Conservation (phyloP, 1,284 basidiomycete species). For the Leccinum fuscescens region DNA sequence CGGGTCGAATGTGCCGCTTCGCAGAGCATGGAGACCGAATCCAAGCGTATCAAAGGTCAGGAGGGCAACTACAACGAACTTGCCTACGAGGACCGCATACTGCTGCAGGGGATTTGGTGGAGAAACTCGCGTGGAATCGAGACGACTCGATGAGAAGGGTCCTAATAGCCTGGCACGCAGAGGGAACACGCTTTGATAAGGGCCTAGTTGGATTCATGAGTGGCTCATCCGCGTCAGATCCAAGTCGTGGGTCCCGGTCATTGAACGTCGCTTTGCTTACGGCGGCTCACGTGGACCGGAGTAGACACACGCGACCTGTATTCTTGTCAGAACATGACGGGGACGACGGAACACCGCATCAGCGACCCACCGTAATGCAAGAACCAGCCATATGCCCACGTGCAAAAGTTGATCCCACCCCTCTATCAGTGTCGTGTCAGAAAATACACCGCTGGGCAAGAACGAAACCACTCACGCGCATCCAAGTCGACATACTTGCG, state of each 20-base stretch:
- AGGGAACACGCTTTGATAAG: background rate
- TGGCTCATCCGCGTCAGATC: no score
- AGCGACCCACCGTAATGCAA: constrained; percentile 78
- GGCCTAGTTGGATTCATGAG: no score
- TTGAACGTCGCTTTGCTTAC: background rate
- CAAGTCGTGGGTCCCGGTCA: no score
- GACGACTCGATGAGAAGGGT: background rate
- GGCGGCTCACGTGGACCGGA: background rate
- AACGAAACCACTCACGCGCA: constrained; percentile 51
- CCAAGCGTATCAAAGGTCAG: constrained; percentile 19
- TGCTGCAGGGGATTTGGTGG: background rate
- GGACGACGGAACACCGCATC: background rate
- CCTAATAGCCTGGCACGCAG: background rate
- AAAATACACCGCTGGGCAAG: background rate
- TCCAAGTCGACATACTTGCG: constrained; percentile 91
- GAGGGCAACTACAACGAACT: constrained; percentile 19
- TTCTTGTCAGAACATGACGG: no score
- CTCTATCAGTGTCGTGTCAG: constrained; percentile 39
- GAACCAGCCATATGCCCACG: constrained; percentile 89
- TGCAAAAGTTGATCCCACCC: constrained; percentile 96
- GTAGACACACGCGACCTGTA: background rate
- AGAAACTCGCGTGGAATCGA: background rate
- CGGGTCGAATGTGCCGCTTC: constrained; percentile 1
- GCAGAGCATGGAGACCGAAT: constrained; percentile 18
- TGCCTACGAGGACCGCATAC: constrained; percentile 4